These are phyloP conservation scores for Ceriops decandra DNA, from an alignment of 345 rosid genomes.

Conservation along the genomic window DNA sequence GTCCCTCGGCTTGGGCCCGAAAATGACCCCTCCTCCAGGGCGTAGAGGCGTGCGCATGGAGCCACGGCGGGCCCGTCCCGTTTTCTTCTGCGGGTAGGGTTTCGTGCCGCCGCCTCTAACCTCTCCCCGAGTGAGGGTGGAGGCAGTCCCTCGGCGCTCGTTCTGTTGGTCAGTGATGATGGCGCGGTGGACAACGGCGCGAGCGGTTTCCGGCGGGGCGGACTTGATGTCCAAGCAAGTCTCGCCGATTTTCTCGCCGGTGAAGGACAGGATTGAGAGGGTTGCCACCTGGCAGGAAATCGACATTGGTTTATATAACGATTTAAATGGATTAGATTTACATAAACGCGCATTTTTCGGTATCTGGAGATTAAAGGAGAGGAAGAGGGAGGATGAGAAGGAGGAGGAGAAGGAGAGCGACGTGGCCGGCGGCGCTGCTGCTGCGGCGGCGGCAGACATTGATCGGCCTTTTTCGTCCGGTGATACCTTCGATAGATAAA, in stretches of 20 bases:
- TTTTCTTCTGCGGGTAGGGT: constrained; percentile 83
- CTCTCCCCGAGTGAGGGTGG: constrained; percentile 80
- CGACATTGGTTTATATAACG: constrained; percentile 30
- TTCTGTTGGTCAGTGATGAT: constrained; percentile 74
- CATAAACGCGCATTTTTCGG: constrained; percentile 20
- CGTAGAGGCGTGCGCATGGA: constrained; percentile 71
- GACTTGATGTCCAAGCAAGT: constrained; percentile 73
- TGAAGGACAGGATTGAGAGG: constrained; percentile 65
- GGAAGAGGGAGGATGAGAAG: constrained; percentile 33
- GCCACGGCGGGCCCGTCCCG: constrained; percentile 80
- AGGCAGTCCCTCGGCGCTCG: constrained; percentile 93
- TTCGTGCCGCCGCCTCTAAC: constrained; percentile 92
- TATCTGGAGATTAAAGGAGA: constrained; percentile 13
- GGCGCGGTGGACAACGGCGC: constrained; percentile 84
- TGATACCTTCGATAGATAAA: background rate
- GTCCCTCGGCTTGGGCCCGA: constrained; percentile 82
- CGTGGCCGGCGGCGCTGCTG: constrained; percentile 18
- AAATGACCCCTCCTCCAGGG: constrained; percentile 86
- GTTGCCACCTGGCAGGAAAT: constrained; percentile 57
- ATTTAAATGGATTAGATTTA: constrained; percentile 17
- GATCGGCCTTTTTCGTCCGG: background rate
- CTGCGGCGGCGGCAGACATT: constrained; percentile 43
- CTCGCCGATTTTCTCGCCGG: constrained; percentile 80
- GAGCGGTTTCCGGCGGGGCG: constrained; percentile 77
- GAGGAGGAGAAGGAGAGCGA: constrained; percentile 59